Conservation (phyloP, 1,139 yeast species). For the Kurtzmaniella quercitrusa region DNA sequence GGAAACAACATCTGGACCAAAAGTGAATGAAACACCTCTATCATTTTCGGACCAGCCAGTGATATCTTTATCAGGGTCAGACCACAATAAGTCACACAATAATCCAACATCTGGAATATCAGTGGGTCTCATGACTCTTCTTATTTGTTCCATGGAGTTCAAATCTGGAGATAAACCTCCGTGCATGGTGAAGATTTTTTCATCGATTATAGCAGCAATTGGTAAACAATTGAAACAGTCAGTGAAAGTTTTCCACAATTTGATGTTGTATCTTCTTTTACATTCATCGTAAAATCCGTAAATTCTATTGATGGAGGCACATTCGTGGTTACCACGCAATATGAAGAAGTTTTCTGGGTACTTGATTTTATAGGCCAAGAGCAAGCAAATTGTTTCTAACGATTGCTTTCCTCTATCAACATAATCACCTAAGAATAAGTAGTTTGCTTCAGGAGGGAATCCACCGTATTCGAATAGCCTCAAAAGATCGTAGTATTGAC, state of each 20-base stretch:
- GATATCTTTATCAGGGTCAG: conserved; percentile 96
- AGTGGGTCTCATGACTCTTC: conserved; percentile 98
- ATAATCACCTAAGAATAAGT: conserved; percentile 90
- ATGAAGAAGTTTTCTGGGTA: conserved; percentile 96
- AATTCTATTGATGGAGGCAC: conserved; percentile 94
- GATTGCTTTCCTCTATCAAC: conserved; percentile 99
- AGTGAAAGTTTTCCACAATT: conserved; percentile 96
- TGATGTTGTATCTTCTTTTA: conserved; percentile 93
- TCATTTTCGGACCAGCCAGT: conserved; percentile 99
- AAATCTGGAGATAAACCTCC: conserved; percentile 97
- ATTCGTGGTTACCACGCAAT: conserved; percentile 94
- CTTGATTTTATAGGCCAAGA: conserved; percentile 92
- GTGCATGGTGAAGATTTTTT: conserved; percentile 97
- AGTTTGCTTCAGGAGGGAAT: conserved; percentile 98
- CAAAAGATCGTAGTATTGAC: conserved; percentile 92
- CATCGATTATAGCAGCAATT: conserved; percentile 96
- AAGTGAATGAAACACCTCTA: conserved; percentile 95
- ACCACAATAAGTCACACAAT: conserved; percentile 93
- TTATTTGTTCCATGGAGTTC: conserved; percentile 95
- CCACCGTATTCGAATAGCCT: conserved; percentile 97
- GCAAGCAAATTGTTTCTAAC: conserved; percentile 85
- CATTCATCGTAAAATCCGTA: conserved; percentile 98
- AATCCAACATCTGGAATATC: conserved; percentile 97
- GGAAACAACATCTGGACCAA: conserved; percentile 96
- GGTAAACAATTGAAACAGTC: conserved; percentile 98